Evolutionary conservation across 495 filamentous ascomycete genomes (phyloP).

Genomic region (Cercophora sp.): DNA sequence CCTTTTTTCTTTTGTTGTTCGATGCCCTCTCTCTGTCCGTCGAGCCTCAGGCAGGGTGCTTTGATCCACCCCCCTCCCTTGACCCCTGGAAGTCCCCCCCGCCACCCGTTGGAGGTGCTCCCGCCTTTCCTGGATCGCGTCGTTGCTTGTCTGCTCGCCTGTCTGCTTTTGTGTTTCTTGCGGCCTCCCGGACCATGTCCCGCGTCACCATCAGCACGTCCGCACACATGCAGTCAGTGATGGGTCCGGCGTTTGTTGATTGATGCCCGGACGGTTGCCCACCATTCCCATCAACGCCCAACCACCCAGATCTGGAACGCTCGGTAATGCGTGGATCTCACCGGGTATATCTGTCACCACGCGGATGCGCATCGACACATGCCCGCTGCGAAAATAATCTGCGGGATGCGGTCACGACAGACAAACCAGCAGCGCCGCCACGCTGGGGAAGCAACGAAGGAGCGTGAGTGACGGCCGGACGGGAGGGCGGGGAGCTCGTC

Average conservation of each 20-base stretch:
- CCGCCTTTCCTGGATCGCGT: not conserved
- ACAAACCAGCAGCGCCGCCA: too few relatives aligned
- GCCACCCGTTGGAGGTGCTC: not conserved
- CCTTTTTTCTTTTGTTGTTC: not conserved
- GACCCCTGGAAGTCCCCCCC: not conserved
- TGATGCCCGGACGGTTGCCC: not conserved
- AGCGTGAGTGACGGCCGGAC: too few relatives aligned
- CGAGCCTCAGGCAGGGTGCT: not conserved
- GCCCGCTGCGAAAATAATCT: not conserved
- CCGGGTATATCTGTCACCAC: slow-evolving; percentile 5
- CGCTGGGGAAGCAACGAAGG: too few relatives aligned
- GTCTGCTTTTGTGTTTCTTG: not conserved
- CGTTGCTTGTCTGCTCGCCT: not conserved
- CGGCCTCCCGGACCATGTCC: not conserved
- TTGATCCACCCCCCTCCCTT: not conserved
- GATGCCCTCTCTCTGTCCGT: not conserved
- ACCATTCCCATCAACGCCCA: not conserved
- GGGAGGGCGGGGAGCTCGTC: not conserved
- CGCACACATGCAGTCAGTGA: not conserved
- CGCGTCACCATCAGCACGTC: not conserved
- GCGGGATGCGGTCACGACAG: slow-evolving; percentile 2
- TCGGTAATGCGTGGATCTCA: slow-evolving; percentile 6
- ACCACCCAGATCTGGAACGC: slow-evolving; percentile 12
- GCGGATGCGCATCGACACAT: slow-evolving; percentile 7
- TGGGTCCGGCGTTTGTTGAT: not conserved